Evolutionary conservation across 306 rosid species (phyloP).

Genomic region (Cercis canadensis): DNA sequence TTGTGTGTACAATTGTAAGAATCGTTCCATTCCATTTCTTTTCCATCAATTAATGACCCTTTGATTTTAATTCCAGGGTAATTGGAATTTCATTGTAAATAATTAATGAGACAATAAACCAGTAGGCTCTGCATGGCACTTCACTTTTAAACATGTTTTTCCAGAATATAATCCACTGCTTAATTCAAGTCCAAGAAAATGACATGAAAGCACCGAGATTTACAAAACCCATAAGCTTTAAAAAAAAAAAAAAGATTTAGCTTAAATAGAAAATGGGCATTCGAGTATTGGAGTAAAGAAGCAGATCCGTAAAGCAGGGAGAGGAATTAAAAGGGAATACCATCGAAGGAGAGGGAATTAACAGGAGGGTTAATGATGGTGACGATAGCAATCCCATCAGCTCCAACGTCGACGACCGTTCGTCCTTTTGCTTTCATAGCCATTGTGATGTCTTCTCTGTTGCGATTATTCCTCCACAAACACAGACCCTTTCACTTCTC

Average conservation of each 20-base stretch:
- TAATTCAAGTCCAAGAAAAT: background rate
- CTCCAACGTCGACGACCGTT: slow-evolving; percentile 75
- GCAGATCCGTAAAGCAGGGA: background rate
- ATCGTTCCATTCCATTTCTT: too few species aligned
- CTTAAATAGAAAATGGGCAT: background rate
- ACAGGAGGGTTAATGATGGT: slow-evolving; percentile 95
- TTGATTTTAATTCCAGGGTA: background rate
- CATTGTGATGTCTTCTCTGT: slow-evolving; percentile 41
- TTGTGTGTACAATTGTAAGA: too few species aligned
- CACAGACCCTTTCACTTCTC: slow-evolving; percentile 13
- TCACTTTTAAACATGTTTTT: background rate
- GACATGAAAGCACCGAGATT: background rate
- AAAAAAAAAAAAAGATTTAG: background rate
- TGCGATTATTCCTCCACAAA: background rate
- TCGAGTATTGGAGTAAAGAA: background rate
- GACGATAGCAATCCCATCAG: slow-evolving; percentile 90
- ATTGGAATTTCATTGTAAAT: background rate
- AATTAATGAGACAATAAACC: background rate
- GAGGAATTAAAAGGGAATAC: slow-evolving; percentile 38
- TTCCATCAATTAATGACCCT: too few species aligned
- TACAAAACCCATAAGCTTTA: background rate
- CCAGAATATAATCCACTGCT: background rate
- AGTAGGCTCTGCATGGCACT: slow-evolving; percentile 1
- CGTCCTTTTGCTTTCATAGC: slow-evolving; percentile 59
- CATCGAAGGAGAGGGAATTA: slow-evolving; percentile 92